Conservation (phyloP, 768 basidiomycete genomes). For the Galerina marginata region DNA sequence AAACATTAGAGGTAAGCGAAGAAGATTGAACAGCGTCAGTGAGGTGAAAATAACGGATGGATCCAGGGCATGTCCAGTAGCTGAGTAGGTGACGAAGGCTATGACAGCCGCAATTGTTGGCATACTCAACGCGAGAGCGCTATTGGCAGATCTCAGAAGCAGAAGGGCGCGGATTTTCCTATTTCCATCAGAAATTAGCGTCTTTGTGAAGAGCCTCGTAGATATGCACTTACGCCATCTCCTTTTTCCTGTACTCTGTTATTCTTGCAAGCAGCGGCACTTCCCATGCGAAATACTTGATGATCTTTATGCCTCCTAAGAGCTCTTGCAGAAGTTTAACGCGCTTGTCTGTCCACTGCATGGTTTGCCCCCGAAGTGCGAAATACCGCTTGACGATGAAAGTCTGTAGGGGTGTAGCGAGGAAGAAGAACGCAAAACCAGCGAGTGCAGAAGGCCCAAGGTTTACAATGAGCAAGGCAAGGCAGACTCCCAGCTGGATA, state of each 20-base stretch:
- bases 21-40: constrained; percentile 81
- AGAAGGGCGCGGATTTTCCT: constrained; percentile 71
- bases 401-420: constrained; percentile 76
- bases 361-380: constrained; percentile 67
- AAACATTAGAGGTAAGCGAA: constrained; percentile 82
- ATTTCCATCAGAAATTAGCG: constrained; percentile 2
- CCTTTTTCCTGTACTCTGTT: constrained; percentile 58
- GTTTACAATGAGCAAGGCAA: constrained; percentile 72
- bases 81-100: constrained; percentile 76
- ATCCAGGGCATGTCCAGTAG: constrained; percentile 66
- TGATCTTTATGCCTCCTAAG: constrained; percentile 85
- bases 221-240: constrained; percentile 3
- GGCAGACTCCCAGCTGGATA: constrained; percentile 77
- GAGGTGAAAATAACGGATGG: constrained; percentile 83
- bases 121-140: constrained; percentile 68
- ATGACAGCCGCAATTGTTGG: constrained; percentile 80
- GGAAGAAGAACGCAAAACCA: constrained; percentile 62
- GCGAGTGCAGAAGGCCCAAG: constrained; percentile 65
- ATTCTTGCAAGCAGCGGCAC: constrained; percentile 78
- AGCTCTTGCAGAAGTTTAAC: constrained; percentile 91
- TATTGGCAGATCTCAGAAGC: constrained; percentile 65
- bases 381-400: constrained; percentile 76
- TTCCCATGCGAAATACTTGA: constrained; percentile 94
- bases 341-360: constrained; percentile 90
- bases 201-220: not conserved